Base-by-base conservation (phyloP, 805 yeast genomes). In the Zygotorulaspora chibaensis region DNA sequence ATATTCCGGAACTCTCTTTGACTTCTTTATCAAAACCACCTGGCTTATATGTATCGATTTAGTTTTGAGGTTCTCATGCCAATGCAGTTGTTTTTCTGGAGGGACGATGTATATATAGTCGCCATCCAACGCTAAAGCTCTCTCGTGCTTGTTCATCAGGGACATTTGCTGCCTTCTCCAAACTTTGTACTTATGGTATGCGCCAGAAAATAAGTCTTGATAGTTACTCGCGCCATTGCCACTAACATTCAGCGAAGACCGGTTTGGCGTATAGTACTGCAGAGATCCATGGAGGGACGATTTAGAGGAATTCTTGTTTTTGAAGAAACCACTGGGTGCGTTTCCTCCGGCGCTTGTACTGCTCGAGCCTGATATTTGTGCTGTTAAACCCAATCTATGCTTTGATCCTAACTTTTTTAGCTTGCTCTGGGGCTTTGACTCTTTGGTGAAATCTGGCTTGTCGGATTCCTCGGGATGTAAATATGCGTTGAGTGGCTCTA, bases 131-230 rank as follows among this genome's bases (percentile, higher is more conserved):
- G 93, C 89, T 27, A 91, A 71, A 0, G 89, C 79, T 56, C 93
- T 79, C 56, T 89, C 95, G 50, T 87, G 87, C 43, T 89, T 75
- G 38, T 54, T 61, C 47, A 85, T 79, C 53, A 91, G 81, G 0
- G 95, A 82, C 80, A 84, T 78, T 17, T 89, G 90, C 56, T 90
- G 91, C 48, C 93, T 79, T 57, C 97, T 75, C 86, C 88, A 87
- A 0, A 91, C 95, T 13, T 79, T 82, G 77, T 89, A 91, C 57
- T 85, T 85, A 59, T 83, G 83, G 59, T 88, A 88, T 3, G 87
- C 80, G 2, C 83, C 75, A 4, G 70, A 68, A 12, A 63, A 55
- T 33, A 65, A 46, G 40, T 61, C 68, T 46, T 61, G 65, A 42
- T 58, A 62, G 33, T 52, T 54, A 30, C 49, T 54, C 8, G 49